Percentiles rank a stretch among this genome's conserved stretches.
These are phyloP conservation scores for Apiospora pterosperma DNA, from an alignment of 2,329 filamentous ascomycete genomes.

Conservation along the genomic window DNA sequence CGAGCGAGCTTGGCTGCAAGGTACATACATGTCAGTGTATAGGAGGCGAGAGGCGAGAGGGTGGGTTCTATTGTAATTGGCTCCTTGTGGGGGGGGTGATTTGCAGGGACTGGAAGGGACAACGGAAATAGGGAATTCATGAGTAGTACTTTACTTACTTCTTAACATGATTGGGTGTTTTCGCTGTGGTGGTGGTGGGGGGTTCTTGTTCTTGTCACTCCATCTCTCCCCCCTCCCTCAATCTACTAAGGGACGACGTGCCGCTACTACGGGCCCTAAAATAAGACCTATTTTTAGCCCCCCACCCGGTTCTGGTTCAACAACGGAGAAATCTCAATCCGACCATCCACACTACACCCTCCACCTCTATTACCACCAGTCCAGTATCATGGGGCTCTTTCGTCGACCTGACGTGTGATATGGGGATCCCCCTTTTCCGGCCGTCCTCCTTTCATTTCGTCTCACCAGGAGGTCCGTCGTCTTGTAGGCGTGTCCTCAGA, in stretches of 20 bases:
- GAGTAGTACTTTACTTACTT: too few relatives aligned
- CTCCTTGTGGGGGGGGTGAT: background rate
- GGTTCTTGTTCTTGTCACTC: background rate
- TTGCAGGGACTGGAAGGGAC: background rate
- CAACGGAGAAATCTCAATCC: background rate
- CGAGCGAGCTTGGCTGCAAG: background rate
- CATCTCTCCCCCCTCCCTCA: background rate
- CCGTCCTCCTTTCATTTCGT: background rate
- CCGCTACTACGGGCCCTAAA: conserved; percentile 2
- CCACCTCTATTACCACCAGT: background rate
- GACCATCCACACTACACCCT: background rate
- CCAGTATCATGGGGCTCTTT: background rate
- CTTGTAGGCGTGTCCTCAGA: background rate
- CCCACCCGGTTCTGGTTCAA: too few relatives aligned
- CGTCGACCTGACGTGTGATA: background rate
- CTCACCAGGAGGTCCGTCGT: background rate
- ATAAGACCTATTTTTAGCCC: background rate
- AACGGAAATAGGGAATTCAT: background rate
- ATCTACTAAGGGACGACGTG: background rate
- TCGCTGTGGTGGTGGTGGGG: background rate
- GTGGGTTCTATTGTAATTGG: background rate
- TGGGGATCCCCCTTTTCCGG: background rate
- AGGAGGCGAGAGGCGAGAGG: background rate
- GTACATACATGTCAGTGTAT: too few relatives aligned
- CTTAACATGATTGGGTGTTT: background rate